A percentile compares a stretch with the other conserved stretches of the same genome.
Evolutionary conservation across 225 moss, liverwort and hornwort species (phyloP).

Genomic region (Lunularia cruciata): DNA sequence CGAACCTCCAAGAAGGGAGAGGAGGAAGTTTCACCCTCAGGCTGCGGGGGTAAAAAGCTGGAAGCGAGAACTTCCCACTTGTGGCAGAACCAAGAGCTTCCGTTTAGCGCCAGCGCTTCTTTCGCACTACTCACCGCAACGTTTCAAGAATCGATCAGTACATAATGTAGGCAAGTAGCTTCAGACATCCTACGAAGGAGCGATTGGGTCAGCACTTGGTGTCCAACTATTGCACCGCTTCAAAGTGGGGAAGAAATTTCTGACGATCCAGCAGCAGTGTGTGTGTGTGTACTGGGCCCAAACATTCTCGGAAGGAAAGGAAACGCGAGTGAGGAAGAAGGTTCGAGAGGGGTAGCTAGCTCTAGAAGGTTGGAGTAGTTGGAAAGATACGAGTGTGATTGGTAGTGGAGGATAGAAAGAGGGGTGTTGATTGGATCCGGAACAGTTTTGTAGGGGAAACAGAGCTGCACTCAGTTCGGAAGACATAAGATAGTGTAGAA

Average conservation of each 20-base stretch:
- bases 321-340: background rate
- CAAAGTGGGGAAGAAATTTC: background rate
- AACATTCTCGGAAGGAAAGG: background rate
- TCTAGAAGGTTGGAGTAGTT: background rate
- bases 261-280: background rate
- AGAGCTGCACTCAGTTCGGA: too few species aligned
- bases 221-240: conserved; percentile 3
- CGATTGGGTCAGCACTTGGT: conserved; percentile 2
- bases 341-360: background rate
- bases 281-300: background rate
- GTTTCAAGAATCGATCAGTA: background rate
- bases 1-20: background rate
- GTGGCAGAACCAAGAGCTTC: background rate
- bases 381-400: too few species aligned
- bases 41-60: background rate
- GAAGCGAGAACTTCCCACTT: background rate
- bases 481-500: background rate
- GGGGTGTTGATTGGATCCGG: too few species aligned
- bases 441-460: too few species aligned
- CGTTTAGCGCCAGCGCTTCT: too few species aligned
- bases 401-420: too few species aligned
- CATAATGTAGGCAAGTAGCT: background rate
- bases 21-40: too few species aligned
- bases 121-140: too few species aligned
- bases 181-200: too few species aligned